Evolutionary conservation across 176 grass and related monocot species (phyloP).

Genomic region (Avena eriantha): DNA sequence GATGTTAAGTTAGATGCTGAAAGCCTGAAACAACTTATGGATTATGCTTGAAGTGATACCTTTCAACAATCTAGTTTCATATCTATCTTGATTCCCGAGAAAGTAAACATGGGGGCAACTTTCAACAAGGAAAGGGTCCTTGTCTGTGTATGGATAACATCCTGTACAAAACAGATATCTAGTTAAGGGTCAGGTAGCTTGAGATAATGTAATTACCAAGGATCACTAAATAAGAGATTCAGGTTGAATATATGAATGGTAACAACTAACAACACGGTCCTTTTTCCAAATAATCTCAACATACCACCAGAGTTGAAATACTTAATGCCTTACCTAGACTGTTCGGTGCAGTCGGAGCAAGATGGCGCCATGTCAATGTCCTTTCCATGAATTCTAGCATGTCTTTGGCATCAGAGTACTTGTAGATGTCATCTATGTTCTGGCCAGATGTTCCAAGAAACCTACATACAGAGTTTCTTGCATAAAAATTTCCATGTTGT

Average conservation of each 20-base stretch:
- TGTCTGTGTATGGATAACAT: constrained; percentile 96
- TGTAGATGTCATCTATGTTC: constrained; percentile 91
- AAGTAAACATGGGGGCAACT: constrained; percentile 97
- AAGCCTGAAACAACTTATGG: background rate
- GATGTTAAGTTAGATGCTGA: constrained; percentile 35
- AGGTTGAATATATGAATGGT: background rate
- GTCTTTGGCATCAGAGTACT: constrained; percentile 89
- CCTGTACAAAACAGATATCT: constrained; percentile 56
- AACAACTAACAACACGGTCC: background rate
- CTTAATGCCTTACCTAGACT: constrained; percentile 65
- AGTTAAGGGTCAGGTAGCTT: constrained; percentile 12
- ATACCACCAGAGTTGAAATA: constrained; percentile 1
- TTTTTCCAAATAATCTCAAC: background rate
- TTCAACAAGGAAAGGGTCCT: constrained; percentile 95
- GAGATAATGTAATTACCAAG: constrained; percentile 12
- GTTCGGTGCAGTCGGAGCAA: constrained; percentile 96
- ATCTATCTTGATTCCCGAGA: constrained; percentile 93
- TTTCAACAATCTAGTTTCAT: constrained; percentile 70
- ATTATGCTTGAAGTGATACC: constrained; percentile 53
- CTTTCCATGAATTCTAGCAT: constrained; percentile 92
- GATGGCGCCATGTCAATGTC: constrained; percentile 89
- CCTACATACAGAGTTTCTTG: constrained; percentile 46
- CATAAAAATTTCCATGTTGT: constrained; percentile 24
- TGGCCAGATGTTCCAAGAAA: constrained; percentile 97
- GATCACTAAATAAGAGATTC: background rate